These are phyloP conservation scores for Notholithocarpus densiflorus DNA, from an alignment of 306 rosid genomes.

Conservation along the genomic window DNA sequence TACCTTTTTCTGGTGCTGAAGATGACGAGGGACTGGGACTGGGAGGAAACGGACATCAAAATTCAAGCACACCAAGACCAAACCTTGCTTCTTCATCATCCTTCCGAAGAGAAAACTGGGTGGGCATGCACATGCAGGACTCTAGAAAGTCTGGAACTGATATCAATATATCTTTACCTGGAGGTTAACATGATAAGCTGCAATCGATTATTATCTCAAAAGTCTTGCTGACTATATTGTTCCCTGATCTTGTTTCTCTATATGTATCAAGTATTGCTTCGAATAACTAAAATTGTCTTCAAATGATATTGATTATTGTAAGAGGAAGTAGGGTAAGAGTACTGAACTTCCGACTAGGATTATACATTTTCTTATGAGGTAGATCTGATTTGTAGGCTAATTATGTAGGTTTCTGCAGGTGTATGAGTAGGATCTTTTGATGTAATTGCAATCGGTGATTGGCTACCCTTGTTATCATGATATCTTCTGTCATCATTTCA, in stretches of 20 bases:
- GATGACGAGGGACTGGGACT: conserved; percentile 47
- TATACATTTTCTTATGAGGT: conserved; percentile 32
- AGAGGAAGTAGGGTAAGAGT: conserved; percentile 31
- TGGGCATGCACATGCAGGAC: conserved; percentile 63
- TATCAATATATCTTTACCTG: conserved; percentile 78
- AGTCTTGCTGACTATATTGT: conserved; percentile 36
- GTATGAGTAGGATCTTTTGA: conserved; percentile 45
- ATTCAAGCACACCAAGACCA: conserved; percentile 39
- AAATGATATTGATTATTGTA: conserved; percentile 20
- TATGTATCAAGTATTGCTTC: conserved; percentile 32
- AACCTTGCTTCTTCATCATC: conserved; percentile 33
- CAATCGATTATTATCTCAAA: not conserved
- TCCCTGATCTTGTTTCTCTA: conserved; percentile 25
- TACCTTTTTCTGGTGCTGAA: conserved; percentile 42
- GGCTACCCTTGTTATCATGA: too few relatives aligned
- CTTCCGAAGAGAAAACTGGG: conserved; percentile 79
- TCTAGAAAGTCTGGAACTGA: conserved; percentile 66
- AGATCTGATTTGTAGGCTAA: conserved; percentile 59
- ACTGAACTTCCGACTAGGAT: conserved; percentile 39
- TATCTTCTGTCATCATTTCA: too few relatives aligned
- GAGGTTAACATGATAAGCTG: conserved; percentile 27
- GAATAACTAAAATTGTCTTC: conserved; percentile 25
- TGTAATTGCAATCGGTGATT: conserved; percentile 33
- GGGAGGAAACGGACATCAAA: conserved; percentile 50
- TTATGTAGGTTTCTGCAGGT: conserved; percentile 46